Evolutionary conservation across 805 yeast genomes (phyloP).

Genomic region (Yamadazyma phyllophila): DNA sequence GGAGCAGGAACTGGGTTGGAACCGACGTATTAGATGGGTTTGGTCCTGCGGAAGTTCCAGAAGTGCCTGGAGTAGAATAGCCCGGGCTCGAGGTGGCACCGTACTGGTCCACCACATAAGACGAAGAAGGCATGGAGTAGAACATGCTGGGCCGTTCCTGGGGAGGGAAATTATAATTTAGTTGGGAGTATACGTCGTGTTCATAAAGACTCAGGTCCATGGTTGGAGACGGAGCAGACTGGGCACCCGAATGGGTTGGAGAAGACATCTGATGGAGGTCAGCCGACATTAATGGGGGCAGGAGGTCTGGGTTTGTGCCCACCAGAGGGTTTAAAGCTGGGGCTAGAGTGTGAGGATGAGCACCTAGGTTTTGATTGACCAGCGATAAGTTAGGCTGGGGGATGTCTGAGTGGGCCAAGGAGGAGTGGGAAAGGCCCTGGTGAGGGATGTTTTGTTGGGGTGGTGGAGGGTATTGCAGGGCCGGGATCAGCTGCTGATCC

Average conservation of each 20-base stretch:
- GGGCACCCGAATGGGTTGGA: slow-evolving; percentile 11
- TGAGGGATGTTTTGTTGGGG: background rate
- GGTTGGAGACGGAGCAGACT: slow-evolving; percentile 4
- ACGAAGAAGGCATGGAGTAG: slow-evolving; percentile 6
- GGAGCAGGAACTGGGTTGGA: background rate
- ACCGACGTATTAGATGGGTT: background rate
- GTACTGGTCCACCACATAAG: slow-evolving; percentile 4
- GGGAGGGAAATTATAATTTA: slow-evolving; percentile 23
- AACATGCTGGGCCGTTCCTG: slow-evolving; percentile 5
- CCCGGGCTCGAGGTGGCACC: background rate
- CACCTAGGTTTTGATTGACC: background rate
- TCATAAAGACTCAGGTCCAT: slow-evolving; percentile 12
- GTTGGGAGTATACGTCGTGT: slow-evolving; percentile 12
- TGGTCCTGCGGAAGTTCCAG: background rate
- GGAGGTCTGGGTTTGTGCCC: background rate
- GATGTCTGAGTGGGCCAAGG: background rate
- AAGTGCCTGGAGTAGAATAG: background rate
- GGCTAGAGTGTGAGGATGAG: background rate
- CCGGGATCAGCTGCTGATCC: slow-evolving; percentile 2
- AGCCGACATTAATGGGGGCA: background rate
- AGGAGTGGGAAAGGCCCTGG: too few relatives aligned
- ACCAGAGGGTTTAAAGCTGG: slow-evolving; percentile 3
- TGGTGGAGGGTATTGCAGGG: slow-evolving; percentile 4
- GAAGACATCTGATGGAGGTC: slow-evolving; percentile 2
- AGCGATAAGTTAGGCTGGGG: slow-evolving; percentile 7